These are phyloP conservation scores for Drechslera avenae DNA, from an alignment of 2,329 filamentous ascomycete genomes.

Conservation along the genomic window DNA sequence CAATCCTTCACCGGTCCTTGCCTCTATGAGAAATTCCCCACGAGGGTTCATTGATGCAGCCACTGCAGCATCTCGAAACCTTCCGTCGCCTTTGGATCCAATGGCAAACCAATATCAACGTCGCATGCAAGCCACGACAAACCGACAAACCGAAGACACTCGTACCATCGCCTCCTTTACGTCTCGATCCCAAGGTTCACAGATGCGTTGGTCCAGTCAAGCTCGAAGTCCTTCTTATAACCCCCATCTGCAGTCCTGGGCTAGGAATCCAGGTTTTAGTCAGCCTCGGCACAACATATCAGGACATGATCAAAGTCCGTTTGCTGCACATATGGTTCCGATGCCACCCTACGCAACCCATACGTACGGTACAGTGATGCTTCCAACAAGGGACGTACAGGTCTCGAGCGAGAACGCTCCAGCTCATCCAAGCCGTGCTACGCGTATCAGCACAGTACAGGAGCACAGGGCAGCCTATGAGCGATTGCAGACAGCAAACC, in stretches of 20 bases:
- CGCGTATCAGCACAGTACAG: slow-evolving; percentile 18
- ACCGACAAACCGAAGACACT: slow-evolving; percentile 1
- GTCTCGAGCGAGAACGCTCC: slow-evolving; percentile 33
- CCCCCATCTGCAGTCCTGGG: neutral
- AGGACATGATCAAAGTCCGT: too few relatives aligned
- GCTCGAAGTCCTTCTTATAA: neutral
- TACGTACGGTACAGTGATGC: neutral
- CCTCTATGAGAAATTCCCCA: neutral
- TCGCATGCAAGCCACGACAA: slow-evolving; percentile 3
- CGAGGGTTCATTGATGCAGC: slow-evolving; percentile 20
- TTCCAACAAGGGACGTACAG: slow-evolving; percentile 14
- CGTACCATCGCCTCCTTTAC: neutral
- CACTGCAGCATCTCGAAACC: slow-evolving; percentile 22
- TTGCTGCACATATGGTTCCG: too few relatives aligned
- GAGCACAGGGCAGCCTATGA: slow-evolving; percentile 23
- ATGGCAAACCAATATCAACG: slow-evolving; percentile 25
- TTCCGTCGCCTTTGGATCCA: slow-evolving; percentile 36
- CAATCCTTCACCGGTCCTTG: slow-evolving; percentile 1
- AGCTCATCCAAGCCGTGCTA: slow-evolving; percentile 1
- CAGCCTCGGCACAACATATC: neutral
- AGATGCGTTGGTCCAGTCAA: neutral
- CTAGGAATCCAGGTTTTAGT: neutral
- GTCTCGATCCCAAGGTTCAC: neutral
- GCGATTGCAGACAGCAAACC: slow-evolving; percentile 16
- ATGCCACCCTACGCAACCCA: neutral